These are phyloP conservation scores for Sherardia arvensis DNA, from an alignment of 257 asterid species.

Conservation along the genomic window DNA sequence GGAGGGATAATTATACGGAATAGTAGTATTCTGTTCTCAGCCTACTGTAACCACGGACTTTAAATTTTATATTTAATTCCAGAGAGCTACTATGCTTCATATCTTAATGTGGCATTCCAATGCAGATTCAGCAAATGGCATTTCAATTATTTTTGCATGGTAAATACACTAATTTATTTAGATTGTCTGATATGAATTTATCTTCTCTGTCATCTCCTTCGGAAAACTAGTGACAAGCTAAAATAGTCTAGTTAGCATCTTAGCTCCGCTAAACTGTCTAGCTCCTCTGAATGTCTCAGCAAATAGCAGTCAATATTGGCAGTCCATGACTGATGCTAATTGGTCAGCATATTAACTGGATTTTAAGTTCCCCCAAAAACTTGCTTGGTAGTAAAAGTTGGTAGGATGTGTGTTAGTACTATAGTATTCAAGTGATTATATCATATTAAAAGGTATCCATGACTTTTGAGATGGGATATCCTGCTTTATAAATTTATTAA, in stretches of 20 bases:
- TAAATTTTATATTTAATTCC: background rate
- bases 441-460: background rate
- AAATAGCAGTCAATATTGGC: background rate
- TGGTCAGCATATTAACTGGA: too few relatives aligned
- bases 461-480: background rate
- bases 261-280: background rate
- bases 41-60: background rate
- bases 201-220: background rate
- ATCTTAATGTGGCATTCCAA: background rate
- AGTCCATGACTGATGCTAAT: background rate
- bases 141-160: background rate
- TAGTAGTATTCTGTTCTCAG: background rate
- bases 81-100: too few relatives aligned
- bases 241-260: background rate
- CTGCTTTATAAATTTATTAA: background rate
- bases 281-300: background rate
- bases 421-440: background rate
- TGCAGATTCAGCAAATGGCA: too few relatives aligned
- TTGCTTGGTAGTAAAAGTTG: background rate
- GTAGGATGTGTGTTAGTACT: background rate
- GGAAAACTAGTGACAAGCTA: background rate
- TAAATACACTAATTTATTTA: background rate
- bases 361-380: too few relatives aligned
- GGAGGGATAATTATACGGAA: background rate
- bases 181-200: background rate